Evolutionary conservation across 164 flowering plant species (phyloP).

Genomic region (Stephania cephalantha): DNA sequence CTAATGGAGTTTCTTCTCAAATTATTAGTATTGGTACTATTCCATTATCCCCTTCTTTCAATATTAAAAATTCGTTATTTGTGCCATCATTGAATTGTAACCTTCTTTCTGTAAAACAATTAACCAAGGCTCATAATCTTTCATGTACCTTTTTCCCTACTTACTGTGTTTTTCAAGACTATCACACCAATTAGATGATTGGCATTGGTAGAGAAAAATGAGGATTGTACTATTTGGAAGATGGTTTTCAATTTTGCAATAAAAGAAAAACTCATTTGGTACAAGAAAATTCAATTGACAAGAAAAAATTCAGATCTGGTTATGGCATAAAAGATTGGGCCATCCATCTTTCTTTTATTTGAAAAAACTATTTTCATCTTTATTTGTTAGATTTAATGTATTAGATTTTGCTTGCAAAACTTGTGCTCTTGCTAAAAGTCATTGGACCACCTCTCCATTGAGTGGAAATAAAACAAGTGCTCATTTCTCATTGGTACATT

Average conservation of each 20-base stretch:
- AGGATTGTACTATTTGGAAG: conserved; percentile 3
- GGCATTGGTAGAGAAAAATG: not conserved
- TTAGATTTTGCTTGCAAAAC: too few species aligned
- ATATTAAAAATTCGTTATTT: not conserved
- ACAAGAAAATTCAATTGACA: not conserved
- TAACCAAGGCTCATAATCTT: conserved; percentile 10
- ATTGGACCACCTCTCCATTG: too few species aligned
- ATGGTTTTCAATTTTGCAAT: not conserved
- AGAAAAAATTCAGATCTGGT: not conserved
- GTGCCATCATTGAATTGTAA: not conserved
- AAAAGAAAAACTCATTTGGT: not conserved
- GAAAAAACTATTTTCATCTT: conserved; percentile 9
- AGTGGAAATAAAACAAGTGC: too few species aligned
- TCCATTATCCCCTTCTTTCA: not conserved
- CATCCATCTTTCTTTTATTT: conserved; percentile 15
- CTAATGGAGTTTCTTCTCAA: not conserved
- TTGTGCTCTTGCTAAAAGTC: too few species aligned
- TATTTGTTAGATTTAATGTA: not conserved
- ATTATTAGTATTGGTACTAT: not conserved
- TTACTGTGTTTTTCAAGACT: conserved; percentile 9
- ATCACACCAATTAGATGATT: conserved; percentile 14
- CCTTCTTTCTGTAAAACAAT: not conserved
- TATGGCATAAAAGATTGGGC: conserved; percentile 11
- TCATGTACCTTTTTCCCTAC: not conserved
- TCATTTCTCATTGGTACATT: not conserved